These are phyloP conservation scores for Buddleja alternifolia DNA, from an alignment of 257 asterid genomes.

Conservation along the genomic window DNA sequence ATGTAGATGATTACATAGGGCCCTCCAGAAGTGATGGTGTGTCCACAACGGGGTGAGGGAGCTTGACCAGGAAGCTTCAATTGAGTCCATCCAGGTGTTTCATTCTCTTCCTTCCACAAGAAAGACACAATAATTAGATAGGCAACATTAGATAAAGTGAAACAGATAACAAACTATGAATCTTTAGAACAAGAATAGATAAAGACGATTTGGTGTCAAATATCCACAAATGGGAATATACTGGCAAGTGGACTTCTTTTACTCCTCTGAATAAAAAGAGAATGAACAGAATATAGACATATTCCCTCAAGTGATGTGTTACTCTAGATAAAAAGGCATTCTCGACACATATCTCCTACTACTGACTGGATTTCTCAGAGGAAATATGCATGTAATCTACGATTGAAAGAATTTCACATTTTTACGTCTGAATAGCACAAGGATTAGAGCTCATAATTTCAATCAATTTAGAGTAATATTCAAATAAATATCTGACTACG, in stretches of 20 bases:
- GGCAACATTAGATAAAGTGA: neutral
- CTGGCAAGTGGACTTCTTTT: neutral
- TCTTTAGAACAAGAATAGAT: neutral
- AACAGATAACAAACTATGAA: neutral
- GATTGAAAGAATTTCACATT: neutral
- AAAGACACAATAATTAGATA: conserved; percentile 38
- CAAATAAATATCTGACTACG: neutral
- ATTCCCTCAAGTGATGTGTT: conserved; percentile 4
- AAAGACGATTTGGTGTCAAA: neutral
- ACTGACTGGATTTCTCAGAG: neutral
- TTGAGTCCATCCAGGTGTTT: conserved; percentile 98
- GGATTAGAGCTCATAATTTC: conserved; percentile 18
- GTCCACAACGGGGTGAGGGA: conserved; percentile 97
- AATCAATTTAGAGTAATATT: neutral
- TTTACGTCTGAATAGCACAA: neutral
- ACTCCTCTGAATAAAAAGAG: neutral
- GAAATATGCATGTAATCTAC: neutral
- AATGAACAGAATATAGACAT: neutral
- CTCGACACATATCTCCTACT: neutral
- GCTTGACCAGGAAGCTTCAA: conserved; percentile 99
- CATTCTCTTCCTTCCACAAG: conserved; percentile 95
- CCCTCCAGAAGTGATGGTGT: conserved; percentile 96
- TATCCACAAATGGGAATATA: neutral
- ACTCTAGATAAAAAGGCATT: neutral
- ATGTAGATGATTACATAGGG: conserved; percentile 58